Base-by-base conservation (phyloP, 441 rosid species). In the Gossypium gossypioides region DNA sequence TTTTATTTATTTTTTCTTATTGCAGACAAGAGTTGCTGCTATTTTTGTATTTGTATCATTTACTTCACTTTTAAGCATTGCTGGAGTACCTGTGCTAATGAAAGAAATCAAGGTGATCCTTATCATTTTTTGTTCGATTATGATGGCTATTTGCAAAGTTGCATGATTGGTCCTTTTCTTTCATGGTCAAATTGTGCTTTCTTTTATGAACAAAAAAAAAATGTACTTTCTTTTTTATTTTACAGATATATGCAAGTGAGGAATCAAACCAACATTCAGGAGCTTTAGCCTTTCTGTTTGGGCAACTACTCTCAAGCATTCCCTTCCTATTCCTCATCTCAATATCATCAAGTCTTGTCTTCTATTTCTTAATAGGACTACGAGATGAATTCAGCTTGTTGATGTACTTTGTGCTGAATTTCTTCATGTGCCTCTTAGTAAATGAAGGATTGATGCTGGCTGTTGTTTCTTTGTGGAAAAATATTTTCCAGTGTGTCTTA, bases 401-500 rank as follows among this genome's bases (percentile, higher is more conserved):
- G 81, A 93, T 96, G 99, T 96, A 96, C 86, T 93, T 96, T 69
- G 98, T 96, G 72, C 90, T 96, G 78, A 96, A 96, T 81, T 88
- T 96, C 87, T 96, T 96, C 81, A 79, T 81, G 81, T 91, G 96
- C 84, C 90, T 96, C 66, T 54, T 96, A 48, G 97, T 88, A 66
- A 96, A 93, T 74, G 99, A 96, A 79, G 99, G 99, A 52, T 74
- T 96, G 22, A 85, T 90, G 85, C 89, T 96, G 69, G 80, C 79
- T 61, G 74, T 93, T 37, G 84, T 83, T 78, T 86, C 96, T 72
- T 78, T 91, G 54, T 89, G 93, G 89, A 87, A 80, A 77, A 82
- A 96, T 74, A 82, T 91, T 76, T 92, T 86, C 84, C 89, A 96
- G 96, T 87, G 86, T 73, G 78, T 87, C 58, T 80, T 93, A 82